Evolutionary conservation across 805 yeast species (phyloP), one percentile per base, ranked within the genome.

Genomic region (Komagataella ulmi): DNA sequence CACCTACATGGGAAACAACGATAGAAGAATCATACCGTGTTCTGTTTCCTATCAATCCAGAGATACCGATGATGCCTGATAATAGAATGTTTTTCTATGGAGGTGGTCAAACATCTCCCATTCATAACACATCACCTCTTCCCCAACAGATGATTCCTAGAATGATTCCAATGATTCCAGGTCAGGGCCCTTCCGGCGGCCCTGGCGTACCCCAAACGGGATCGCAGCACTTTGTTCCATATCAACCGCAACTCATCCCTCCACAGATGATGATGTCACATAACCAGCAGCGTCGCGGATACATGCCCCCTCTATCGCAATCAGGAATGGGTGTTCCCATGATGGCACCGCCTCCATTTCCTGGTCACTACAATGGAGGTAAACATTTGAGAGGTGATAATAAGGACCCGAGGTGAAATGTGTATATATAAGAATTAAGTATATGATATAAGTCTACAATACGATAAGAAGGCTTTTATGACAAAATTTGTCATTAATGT

Each of bases 1-100:
- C 87, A 7, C 95, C 95, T 50, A 83, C 90, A 0, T 86, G 95
- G 95, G 71, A 73, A 19, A 67, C 75, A 49, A 79, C 81, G 2
- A 65, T 75, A 21, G 85, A 79, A 47, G 80, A 76, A 53, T 71
- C 83, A 1, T 79, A 79, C 64, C 75, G 71, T 52, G 65, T 69
- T 17, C 62, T 77, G 45, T 80, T 81, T 65, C 76, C 81, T 2
- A 71, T 52, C 57, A 63, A 50, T 54, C 61, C 60, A 6, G 47
- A 45, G 23, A 45, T 45, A 10, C 40, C 19, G 12, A 18, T 19
- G 23, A 19, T 18, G 23, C 47, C 23, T 10, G 47, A 18, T 45
- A 45, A 45, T 10, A 10, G 23, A 18, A 19, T 45, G 23, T 45
- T 45, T 12, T 45, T 18, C 12, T 45, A 45, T 19, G 47, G 23